Evolutionary conservation across 163 green algal genomes (phyloP), one percentile per base, ranked within the genome.

Genomic region (Chlamydomonas reinhardtii): DNA sequence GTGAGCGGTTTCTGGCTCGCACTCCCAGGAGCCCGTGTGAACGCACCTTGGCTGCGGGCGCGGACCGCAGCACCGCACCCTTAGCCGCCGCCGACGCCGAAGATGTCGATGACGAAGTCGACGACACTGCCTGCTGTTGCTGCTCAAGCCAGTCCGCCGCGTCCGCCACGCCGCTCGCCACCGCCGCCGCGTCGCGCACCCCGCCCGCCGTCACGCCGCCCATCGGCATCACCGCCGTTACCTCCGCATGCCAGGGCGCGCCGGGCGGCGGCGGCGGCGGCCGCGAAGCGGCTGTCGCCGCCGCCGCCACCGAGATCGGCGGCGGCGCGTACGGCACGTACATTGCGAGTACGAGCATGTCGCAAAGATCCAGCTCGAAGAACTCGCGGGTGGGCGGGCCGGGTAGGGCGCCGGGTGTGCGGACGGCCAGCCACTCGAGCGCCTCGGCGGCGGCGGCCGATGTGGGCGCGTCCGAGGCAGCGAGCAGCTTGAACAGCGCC

Each of bases 401-500:
- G 22, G 70, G n/a, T 2, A 81, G 39, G 0, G 61, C 64, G 61
- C 89, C 84, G 48, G 48, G 48, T 17, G 73, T 82, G 61, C 90
- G 85, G 4, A 93, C 76, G 14, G 84, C 88, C 6, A 89, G 56
- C 70, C 84, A 89, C 80, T 92, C 89, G 24, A 90, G 61, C 6
- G 89, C 89, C 4, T 52, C 6, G 0, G 79, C 79, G 24, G 70
- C 79, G 27, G 69, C 79, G 32, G 27, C 24, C 4, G 79, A 73
- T 0, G 70, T 78, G 29, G 79, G 8, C 6, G 69, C 54, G 19
- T 86, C 79, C 32, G 66, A 68, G 2, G 90, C 79, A 0, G 72
- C 79, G 35, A 93, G 61, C 32, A 93, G 87, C 66, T 87, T 88
- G 73, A 94, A 90, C 37, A 94, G 84, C 29, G 89, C 81, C 8